Evolutionary conservation across 2,329 filamentous ascomycete genomes (phyloP).

Genomic region (Fusarium austroafricanum): DNA sequence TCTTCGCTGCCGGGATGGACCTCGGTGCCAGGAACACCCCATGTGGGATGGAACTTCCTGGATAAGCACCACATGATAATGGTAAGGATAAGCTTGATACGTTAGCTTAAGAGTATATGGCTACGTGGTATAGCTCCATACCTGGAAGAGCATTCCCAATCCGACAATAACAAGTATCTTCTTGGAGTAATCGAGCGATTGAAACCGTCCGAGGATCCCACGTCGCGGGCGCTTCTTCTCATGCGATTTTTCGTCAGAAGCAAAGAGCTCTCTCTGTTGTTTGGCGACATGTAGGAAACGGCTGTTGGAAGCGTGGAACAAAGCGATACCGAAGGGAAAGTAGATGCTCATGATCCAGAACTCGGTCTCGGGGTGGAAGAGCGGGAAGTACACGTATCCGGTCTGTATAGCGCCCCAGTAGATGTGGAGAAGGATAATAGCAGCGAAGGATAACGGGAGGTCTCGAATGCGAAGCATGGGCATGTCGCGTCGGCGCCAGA

Average conservation of each 20-base stretch:
- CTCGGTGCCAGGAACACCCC: slow-evolving; percentile 71
- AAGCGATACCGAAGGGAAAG: slow-evolving; percentile 71
- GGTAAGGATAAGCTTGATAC: slow-evolving; percentile 65
- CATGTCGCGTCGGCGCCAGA: slow-evolving; percentile 55
- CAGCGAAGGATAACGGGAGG: slow-evolving; percentile 54
- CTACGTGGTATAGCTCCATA: slow-evolving; percentile 45
- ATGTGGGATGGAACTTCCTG: slow-evolving; percentile 71
- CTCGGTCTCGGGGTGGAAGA: slow-evolving; percentile 64
- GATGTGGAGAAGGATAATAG: slow-evolving; percentile 55
- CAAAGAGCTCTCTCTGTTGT: slow-evolving; percentile 60
- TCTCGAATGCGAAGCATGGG: slow-evolving; percentile 56
- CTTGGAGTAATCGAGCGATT: slow-evolving; percentile 58
- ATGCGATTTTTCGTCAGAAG: slow-evolving; percentile 27
- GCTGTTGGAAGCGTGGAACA: slow-evolving; percentile 73
- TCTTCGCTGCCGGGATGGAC: slow-evolving; percentile 64
- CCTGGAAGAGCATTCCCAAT: slow-evolving; percentile 67
- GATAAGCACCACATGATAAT: slow-evolving; percentile 72
- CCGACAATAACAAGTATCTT: slow-evolving; percentile 64
- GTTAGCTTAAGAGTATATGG: not conserved
- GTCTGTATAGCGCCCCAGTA: slow-evolving; percentile 58
- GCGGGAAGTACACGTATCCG: slow-evolving; percentile 54
- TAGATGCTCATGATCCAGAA: slow-evolving; percentile 77
- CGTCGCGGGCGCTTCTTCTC: slow-evolving; percentile 27
- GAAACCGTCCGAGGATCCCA: slow-evolving; percentile 51
- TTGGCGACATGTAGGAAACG: slow-evolving; percentile 70